Base-by-base conservation (phyloP, 1,284 basidiomycete species). In the Bjerkandera adusta region DNA sequence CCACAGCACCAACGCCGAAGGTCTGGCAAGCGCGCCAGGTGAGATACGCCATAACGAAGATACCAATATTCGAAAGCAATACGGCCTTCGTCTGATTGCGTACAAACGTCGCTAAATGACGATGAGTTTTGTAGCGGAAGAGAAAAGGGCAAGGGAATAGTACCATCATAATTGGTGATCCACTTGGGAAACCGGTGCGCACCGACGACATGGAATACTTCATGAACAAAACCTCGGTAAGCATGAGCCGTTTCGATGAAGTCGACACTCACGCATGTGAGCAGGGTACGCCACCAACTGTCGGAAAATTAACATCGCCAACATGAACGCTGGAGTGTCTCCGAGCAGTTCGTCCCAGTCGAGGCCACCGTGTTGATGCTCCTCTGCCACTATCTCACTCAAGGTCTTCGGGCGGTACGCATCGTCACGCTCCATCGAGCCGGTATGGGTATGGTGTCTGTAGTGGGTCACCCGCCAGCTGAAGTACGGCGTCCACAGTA, bases 201-300 rank as follows among this genome's bases (percentile, higher is more conserved):
- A 1, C 81, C 80, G 11, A 81, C 83, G 6, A 81, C 77, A 57
- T 83, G 83, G 64, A 70, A 76, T 10, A 82, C 75, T 75, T 44
- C 3, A 20, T 7, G 3, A 29, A 12, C 13, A 41, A 41, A n/a
- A 25, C 24, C 22, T 41, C 29, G 12, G 13, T 13, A n/a, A 41
- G 22, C 25, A 16, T 29, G 16, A 13, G 12, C 22, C 15, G 39
- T 22, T 16, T 12, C n/a, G 15, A 21, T 15, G 21, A 6, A 16
- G 11, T 16, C 5, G 13, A 5, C 7, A 64, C 69, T 59, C 61
- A 71, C 72, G 61, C 45, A 88, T 79, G 68, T 89, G 89, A 49
- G 79, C 76, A 15, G 73, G 77, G 67, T 88, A 91, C 3, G 88
- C 90, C 16, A 88, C 73, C 12, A 89, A 69, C 66, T 94, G 91